Evolutionary conservation across 2,329 filamentous ascomycete species (phyloP).

Genomic region (Geosmithia flava): DNA sequence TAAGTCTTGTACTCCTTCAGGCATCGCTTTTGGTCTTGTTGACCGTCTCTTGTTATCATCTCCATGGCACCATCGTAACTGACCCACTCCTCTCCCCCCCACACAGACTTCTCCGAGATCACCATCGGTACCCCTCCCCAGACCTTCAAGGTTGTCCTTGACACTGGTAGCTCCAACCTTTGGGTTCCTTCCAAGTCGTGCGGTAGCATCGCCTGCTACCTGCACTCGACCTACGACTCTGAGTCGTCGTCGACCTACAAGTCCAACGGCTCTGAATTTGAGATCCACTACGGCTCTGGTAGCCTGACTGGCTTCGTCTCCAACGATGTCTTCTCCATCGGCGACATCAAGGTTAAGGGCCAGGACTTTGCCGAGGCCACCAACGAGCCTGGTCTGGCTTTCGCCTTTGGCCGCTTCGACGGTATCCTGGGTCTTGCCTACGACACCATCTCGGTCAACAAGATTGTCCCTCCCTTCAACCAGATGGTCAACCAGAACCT

Average conservation of each 20-base stretch:
- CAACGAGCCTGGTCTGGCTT: conserved; percentile 87
- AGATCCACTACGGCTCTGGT: conserved; percentile 92
- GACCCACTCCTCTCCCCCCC: background rate
- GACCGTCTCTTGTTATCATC: conserved; percentile 6
- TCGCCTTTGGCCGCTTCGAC: conserved; percentile 95
- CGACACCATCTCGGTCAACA: conserved; percentile 94
- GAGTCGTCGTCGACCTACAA: conserved; percentile 81
- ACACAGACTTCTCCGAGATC: conserved; percentile 89
- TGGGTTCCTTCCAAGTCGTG: conserved; percentile 93
- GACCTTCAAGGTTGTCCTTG: conserved; percentile 94
- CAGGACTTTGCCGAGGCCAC: conserved; percentile 97
- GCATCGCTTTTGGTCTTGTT: background rate
- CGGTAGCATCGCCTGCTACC: conserved; percentile 92
- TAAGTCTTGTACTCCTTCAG: conserved; percentile 33
- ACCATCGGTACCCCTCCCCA: conserved; percentile 84
- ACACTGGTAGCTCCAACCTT: conserved; percentile 97
- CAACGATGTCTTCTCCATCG: conserved; percentile 74
- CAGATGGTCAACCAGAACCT: conserved; percentile 84
- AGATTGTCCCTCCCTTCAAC: conserved; percentile 92
- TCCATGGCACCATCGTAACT: background rate
- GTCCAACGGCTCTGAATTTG: conserved; percentile 84
- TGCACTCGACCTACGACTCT: conserved; percentile 94
- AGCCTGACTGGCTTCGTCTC: conserved; percentile 90
- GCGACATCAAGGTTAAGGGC: conserved; percentile 75
- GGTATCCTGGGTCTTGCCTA: conserved; percentile 92